Base-by-base conservation (phyloP, 768 basidiomycete species). In the Daedalea quercina region DNA sequence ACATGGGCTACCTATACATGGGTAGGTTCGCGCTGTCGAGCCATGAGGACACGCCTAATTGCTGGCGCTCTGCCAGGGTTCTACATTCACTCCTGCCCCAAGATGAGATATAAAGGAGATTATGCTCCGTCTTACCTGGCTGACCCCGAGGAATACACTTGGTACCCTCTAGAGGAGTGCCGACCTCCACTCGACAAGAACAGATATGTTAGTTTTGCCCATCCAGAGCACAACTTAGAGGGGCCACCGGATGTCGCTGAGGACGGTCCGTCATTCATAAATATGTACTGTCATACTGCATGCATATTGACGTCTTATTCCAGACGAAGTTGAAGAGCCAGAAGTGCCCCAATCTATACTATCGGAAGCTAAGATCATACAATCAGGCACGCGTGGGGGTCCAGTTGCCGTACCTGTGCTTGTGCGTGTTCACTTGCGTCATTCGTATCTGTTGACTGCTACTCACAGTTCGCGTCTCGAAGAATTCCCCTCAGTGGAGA, bases 71-170 rank as follows among this genome's bases (percentile, higher is more conserved):
- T 8, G 15, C 12, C 60, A 96, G 94, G 94, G 7, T 97, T 82
- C 67, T 98, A 97, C 67, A 87, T 98, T 35, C 79, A 96, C 60
- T 82, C 88, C 1, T 97, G 94, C 63, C 80, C 73, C 47, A 99
- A 99, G 69, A 98, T 98, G 96, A 76, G 77, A 51, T 98, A 99
- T 70, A 99, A 99, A 63, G 94, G 85, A 25, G 93, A 96, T 51
- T 99, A 94, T 59, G 66, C 75, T 0, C 95, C 95, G 0, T 96
- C 94, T 2, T 91, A 80, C 57, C 76, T 98, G 19, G 78, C 81
- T 12, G 94, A 98, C 67, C 93, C 94, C 8, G 90, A 87, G 66
- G 84, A 82, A 1, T 85, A 87, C 60, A 74, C 76, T 6, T 96
- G 91, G 85, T 76, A 82, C 63, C 84, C 85, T 15, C 66, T 95